Evolutionary conservation across 2,329 filamentous ascomycete genomes (phyloP).

Genomic region (Pyrenochaeta sp.): DNA sequence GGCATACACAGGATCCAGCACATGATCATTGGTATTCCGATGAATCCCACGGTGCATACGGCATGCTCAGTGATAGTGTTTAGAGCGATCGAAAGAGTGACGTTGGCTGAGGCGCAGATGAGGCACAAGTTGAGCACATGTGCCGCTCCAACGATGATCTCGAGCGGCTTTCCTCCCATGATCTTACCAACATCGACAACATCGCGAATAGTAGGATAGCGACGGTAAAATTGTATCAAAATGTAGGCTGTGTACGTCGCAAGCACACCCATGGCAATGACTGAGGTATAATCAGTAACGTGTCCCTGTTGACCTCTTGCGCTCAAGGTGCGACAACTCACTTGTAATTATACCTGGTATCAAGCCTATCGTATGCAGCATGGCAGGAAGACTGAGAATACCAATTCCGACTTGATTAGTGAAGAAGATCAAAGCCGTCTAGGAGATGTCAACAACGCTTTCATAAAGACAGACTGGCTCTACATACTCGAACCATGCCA

Average conservation of each 20-base stretch:
- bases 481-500: too few species aligned
- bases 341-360: constrained; percentile 25
- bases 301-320: too few species aligned
- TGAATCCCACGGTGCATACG: constrained; percentile 69
- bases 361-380: constrained; percentile 24
- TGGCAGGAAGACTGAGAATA: constrained; percentile 22
- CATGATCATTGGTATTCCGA: constrained; percentile 62
- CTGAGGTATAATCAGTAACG: too few species aligned
- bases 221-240: constrained; percentile 19
- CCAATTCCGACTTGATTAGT: constrained; percentile 28
- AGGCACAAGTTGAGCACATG: constrained; percentile 16
- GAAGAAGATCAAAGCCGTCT: constrained; percentile 20
- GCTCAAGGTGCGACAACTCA: too few species aligned
- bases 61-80: constrained; percentile 66
- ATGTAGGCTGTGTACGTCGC: constrained; percentile 21
- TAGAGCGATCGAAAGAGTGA: constrained; percentile 61
- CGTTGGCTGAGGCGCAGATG: constrained; percentile 12
- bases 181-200: constrained; percentile 12
- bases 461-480: too few species aligned
- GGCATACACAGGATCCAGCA: constrained; percentile 58
- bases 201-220: constrained; percentile 14
- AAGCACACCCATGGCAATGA: constrained; percentile 6
- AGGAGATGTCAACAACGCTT: too few species aligned
- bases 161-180: constrained; percentile 10
- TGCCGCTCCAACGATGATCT: constrained; percentile 8